These are phyloP conservation scores for Quercus ilex DNA, from an alignment of 306 rosid genomes.

Conservation along the genomic window DNA sequence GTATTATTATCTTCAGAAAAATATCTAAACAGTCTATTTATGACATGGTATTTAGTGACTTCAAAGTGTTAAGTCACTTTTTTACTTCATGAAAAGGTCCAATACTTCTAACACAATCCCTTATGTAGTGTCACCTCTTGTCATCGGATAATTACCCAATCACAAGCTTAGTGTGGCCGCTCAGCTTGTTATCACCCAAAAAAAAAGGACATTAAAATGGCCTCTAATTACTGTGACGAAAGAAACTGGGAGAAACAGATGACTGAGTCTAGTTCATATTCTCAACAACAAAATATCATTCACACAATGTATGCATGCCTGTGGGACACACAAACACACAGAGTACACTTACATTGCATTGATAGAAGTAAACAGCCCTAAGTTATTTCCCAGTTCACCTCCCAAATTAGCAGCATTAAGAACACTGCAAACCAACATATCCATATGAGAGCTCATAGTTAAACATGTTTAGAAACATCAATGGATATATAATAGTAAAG, in stretches of 20 bases:
- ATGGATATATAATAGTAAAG: slow-evolving; percentile 1
- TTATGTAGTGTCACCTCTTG: neutral
- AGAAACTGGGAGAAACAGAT: neutral
- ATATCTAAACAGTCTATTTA: neutral
- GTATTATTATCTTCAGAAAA: neutral
- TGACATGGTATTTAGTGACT: neutral
- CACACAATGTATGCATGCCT: neutral
- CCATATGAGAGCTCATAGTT: slow-evolving; percentile 15
- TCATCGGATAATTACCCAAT: neutral
- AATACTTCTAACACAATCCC: neutral
- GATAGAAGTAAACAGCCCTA: slow-evolving; percentile 63
- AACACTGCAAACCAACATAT: slow-evolving; percentile 46
- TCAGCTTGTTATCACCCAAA: neutral
- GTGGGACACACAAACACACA: slow-evolving; percentile 3
- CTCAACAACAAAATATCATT: neutral
- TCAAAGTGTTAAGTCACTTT: neutral
- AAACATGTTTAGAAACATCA: slow-evolving; percentile 1
- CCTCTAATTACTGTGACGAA: neutral
- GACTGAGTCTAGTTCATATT: neutral
- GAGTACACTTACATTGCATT: slow-evolving; percentile 53
- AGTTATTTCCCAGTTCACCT: slow-evolving; percentile 73
- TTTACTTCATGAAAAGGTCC: neutral
- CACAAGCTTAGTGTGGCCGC: neutral
- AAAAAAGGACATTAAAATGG: neutral
- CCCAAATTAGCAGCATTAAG: slow-evolving; percentile 83